A percentile compares a stretch with the other conserved stretches of the same genome.
phyloP scores from a whole-genome alignment of 805 yeast genomes.

The Candida taoyuanica region DNA sequence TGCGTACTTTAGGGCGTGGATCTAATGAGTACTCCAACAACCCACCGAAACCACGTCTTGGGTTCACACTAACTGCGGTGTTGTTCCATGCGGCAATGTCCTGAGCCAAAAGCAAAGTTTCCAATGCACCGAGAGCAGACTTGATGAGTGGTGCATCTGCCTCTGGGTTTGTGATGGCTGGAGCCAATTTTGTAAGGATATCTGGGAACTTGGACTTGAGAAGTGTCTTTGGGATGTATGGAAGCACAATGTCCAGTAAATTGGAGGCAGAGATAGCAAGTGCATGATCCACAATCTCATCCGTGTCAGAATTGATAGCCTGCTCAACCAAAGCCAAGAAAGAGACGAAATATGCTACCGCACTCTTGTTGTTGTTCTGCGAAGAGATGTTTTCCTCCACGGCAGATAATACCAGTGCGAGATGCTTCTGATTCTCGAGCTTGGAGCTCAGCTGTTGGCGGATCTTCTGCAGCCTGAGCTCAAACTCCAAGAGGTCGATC shows the following conservation, averaged over 20 bases:
- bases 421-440: constrained; percentile 78
- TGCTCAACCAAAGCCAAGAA: constrained; percentile 79
- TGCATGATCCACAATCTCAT: constrained; percentile 49
- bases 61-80: constrained; percentile 46
- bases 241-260: constrained; percentile 74
- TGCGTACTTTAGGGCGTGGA: constrained; percentile 91
- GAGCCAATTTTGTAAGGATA: constrained; percentile 75
- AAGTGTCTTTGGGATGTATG: constrained; percentile 64
- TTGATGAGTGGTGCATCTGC: constrained; percentile 78
- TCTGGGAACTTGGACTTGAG: constrained; percentile 72
- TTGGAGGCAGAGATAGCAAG: constrained; percentile 77
- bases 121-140: constrained; percentile 83
- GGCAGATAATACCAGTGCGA: constrained; percentile 79
- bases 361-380: constrained; percentile 41
- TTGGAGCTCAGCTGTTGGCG: constrained; percentile 74
- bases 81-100: constrained; percentile 75
- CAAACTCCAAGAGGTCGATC: constrained; percentile 33
- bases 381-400: constrained; percentile 78
- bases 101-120: constrained; percentile 72
- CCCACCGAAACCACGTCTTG: constrained; percentile 77
- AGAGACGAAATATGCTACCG: constrained; percentile 83
- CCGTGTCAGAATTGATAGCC: constrained; percentile 44
- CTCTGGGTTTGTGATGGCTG: constrained; percentile 62
- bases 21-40: constrained; percentile 75
- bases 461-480: constrained; percentile 60